A percentile compares a stretch with the other conserved stretches of the same genome.
These are phyloP conservation scores for Astrothelium macrocarpum DNA, from an alignment of 495 filamentous ascomycete genomes.

Conservation along the genomic window DNA sequence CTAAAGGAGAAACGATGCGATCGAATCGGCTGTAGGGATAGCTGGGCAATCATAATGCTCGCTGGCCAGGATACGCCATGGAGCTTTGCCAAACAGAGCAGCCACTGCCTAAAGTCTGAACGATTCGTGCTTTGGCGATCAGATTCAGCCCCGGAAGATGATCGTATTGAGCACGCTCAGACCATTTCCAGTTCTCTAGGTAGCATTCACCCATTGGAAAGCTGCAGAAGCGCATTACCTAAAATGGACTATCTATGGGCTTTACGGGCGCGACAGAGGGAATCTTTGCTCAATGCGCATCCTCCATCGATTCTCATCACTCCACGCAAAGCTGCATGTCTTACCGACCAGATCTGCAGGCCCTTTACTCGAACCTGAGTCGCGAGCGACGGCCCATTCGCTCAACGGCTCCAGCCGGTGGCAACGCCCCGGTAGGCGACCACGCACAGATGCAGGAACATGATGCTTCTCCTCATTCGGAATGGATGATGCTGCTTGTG, in stretches of 20 bases:
- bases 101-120: constrained; percentile 2
- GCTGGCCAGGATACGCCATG: constrained; percentile 14
- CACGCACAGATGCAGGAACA: constrained; percentile 5
- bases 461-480: neutral
- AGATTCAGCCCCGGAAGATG: constrained; percentile 20
- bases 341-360: constrained; percentile 3
- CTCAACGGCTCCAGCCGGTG: constrained; percentile 4
- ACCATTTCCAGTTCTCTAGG: constrained; percentile 16
- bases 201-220: constrained; percentile 12
- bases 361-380: neutral
- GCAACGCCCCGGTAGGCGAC: neutral
- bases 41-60: constrained; percentile 8
- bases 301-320: neutral
- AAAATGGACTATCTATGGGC: constrained; percentile 15
- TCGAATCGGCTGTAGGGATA: constrained; percentile 18
- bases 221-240: constrained; percentile 17
- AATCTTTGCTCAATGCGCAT: constrained; percentile 2
- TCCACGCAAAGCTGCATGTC: constrained; percentile 6
- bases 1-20: constrained; percentile 6
- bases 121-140: constrained; percentile 15
- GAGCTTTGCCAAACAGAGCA: constrained; percentile 15
- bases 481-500: neutral
- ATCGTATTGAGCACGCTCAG: constrained; percentile 24
- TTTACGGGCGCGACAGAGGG: neutral
- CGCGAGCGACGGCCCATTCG: neutral